Evolutionary conservation across 805 yeast species (phyloP).

Genomic region (Ogataea degrootiae): DNA sequence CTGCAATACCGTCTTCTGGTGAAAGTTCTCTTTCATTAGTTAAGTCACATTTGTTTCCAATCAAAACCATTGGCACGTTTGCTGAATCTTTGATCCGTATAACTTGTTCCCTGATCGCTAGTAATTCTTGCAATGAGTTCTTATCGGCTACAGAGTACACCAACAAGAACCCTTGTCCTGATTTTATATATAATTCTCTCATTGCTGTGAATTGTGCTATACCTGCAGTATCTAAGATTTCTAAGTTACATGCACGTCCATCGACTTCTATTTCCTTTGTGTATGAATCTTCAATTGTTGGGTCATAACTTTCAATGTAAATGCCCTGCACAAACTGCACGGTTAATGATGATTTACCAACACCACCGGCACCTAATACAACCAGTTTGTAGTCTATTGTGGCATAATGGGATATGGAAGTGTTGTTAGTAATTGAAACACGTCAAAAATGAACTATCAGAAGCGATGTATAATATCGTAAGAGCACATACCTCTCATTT

Average conservation of each 20-base stretch:
- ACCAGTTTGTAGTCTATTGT: slow-evolving; percentile 78
- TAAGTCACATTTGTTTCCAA: slow-evolving; percentile 89
- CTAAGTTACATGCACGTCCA: slow-evolving; percentile 80
- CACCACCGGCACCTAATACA: slow-evolving; percentile 96
- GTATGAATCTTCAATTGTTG: slow-evolving; percentile 95
- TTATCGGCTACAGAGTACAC: slow-evolving; percentile 59
- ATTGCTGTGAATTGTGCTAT: slow-evolving; percentile 91
- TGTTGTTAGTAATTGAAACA: background rate
- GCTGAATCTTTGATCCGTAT: slow-evolving; percentile 72
- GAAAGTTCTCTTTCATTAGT: slow-evolving; percentile 67
- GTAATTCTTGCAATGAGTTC: slow-evolving; percentile 67
- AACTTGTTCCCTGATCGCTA: slow-evolving; percentile 79
- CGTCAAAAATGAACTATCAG: too few species aligned
- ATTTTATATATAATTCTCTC: slow-evolving; percentile 83
- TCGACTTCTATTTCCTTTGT: slow-evolving; percentile 85
- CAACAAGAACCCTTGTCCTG: slow-evolving; percentile 70
- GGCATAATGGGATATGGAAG: background rate
- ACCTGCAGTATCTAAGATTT: slow-evolving; percentile 65
- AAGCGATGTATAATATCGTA: background rate
- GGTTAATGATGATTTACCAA: slow-evolving; percentile 90
- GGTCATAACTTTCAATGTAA: slow-evolving; percentile 88
- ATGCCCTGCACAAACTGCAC: slow-evolving; percentile 90
- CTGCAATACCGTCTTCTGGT: slow-evolving; percentile 77
- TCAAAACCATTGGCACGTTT: slow-evolving; percentile 81
- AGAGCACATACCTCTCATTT: background rate